Conservation (phyloP, 2,329 filamentous ascomycete species). For the Sporothrix pallida region DNA sequence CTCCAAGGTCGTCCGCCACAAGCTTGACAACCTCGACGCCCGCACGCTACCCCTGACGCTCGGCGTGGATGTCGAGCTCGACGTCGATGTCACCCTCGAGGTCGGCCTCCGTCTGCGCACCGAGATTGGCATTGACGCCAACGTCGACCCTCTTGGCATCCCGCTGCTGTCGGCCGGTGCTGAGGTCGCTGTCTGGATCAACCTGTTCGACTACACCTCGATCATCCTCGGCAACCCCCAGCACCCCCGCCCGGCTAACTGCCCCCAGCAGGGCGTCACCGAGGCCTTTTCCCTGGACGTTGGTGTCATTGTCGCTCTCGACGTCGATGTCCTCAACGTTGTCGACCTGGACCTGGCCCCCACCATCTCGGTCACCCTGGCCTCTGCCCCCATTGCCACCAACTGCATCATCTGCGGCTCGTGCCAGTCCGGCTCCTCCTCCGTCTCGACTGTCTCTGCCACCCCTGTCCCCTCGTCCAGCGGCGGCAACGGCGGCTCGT, state of each 20-base stretch:
- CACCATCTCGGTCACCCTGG: conserved; percentile 42
- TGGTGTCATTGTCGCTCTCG: conserved; percentile 41
- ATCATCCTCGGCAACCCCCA: conserved; percentile 36
- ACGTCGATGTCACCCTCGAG: conserved; percentile 40
- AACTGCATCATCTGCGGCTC: conserved; percentile 37
- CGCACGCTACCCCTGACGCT: conserved; percentile 40
- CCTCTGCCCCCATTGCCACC: conserved; percentile 35
- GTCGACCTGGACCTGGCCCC: conserved; percentile 42
- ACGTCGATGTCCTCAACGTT: conserved; percentile 39
- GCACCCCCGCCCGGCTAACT: not conserved
- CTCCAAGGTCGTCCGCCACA: conserved; percentile 40
- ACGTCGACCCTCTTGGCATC: conserved; percentile 40
- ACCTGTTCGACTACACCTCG: conserved; percentile 44
- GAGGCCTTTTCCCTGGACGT: conserved; percentile 41
- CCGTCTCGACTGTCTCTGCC: not conserved
- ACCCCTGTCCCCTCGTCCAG: not conserved
- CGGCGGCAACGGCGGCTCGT: conserved; percentile 34
- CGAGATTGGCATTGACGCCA: conserved; percentile 39
- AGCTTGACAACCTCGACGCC: conserved; percentile 39
- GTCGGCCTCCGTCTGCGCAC: conserved; percentile 43
- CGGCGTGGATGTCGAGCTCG: conserved; percentile 40
- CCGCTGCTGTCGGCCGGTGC: conserved; percentile 40
- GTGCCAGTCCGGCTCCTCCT: not conserved
- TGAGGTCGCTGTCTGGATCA: conserved; percentile 43
- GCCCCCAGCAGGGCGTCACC: conserved; percentile 26